Conservation (phyloP, 805 yeast species). For the Cyberlindnera maclurae region DNA sequence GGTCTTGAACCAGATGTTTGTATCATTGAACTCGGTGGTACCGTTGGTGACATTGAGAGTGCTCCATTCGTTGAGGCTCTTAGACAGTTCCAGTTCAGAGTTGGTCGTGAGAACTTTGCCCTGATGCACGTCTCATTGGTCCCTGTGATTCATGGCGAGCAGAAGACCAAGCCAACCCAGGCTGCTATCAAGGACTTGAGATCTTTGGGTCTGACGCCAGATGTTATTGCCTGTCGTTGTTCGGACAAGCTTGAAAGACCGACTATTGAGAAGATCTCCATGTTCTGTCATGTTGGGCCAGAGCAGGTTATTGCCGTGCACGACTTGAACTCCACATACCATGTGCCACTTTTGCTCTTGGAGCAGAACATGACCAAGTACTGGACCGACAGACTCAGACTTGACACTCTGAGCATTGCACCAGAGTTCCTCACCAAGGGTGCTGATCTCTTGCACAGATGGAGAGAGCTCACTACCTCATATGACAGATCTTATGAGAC, state of each 20-base stretch:
- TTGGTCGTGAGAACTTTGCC: constrained; percentile 89
- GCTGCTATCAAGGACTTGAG: constrained; percentile 97
- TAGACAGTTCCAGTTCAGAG: constrained; percentile 97
- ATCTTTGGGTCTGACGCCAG: constrained; percentile 90
- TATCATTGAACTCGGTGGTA: constrained; percentile 96
- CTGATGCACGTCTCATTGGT: constrained; percentile 94
- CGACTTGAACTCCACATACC: constrained; percentile 95
- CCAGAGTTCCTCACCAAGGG: constrained; percentile 58
- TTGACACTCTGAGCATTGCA: constrained; percentile 41
- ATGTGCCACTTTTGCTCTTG: constrained; percentile 85
- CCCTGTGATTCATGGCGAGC: constrained; percentile 97
- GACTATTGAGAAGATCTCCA: constrained; percentile 92
- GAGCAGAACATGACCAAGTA: constrained; percentile 80
- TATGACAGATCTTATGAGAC: constrained; percentile 80
- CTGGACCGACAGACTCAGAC: constrained; percentile 59
- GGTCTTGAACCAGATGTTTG: constrained; percentile 93
- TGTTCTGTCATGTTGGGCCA: constrained; percentile 99
- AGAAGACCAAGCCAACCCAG: constrained; percentile 98
- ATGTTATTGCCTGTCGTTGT: constrained; percentile 97
- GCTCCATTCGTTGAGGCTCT: constrained; percentile 99
- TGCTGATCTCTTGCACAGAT: constrained; percentile 56
- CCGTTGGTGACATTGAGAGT: constrained; percentile 98
- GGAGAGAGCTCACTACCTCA: constrained; percentile 73
- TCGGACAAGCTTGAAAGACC: constrained; percentile 69
- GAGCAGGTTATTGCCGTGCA: constrained; percentile 95